Percentiles rank a stretch among this genome's conserved stretches.
phyloP scores from a whole-genome alignment of 805 yeast species.

The Hyphopichia homilentoma region DNA sequence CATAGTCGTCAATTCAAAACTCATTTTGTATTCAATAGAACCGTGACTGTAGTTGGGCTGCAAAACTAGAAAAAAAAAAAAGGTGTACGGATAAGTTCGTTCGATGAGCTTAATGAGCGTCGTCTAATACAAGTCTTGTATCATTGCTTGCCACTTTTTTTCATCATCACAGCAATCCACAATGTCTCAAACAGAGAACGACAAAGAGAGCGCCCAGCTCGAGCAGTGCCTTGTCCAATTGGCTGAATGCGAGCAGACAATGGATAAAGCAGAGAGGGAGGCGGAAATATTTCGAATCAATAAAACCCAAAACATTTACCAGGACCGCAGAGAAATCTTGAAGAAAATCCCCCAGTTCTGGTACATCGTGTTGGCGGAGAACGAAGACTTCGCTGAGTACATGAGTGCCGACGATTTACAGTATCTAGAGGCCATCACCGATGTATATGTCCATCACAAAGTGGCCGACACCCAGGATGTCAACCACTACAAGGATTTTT shows the following conservation, averaged over 20 bases:
- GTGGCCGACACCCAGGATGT: constrained; percentile 25
- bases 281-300: constrained; percentile 53
- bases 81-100: no score
- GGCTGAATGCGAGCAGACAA: constrained; percentile 55
- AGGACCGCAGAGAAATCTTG: constrained; percentile 51
- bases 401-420: constrained; percentile 73
- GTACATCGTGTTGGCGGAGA: constrained; percentile 81
- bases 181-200: constrained; percentile 2
- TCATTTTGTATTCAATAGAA: no score
- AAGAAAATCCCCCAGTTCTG: constrained; percentile 70
- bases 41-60: no score
- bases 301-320: constrained; percentile 55
- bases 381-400: constrained; percentile 80
- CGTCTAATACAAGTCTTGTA: no score
- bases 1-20: no score
- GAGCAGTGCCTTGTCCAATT: constrained; percentile 35
- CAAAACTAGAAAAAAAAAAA: no score
- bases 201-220: constrained; percentile 14
- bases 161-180: neutral
- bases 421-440: constrained; percentile 62
- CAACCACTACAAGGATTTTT: constrained; percentile 51
- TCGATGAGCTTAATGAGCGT: no score
- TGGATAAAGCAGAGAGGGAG: constrained; percentile 57
- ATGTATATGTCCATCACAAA: constrained; percentile 58
- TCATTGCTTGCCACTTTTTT: no score